phyloP scores from a whole-genome alignment of 495 filamentous ascomycete species.

The Ramalina peruviana region DNA sequence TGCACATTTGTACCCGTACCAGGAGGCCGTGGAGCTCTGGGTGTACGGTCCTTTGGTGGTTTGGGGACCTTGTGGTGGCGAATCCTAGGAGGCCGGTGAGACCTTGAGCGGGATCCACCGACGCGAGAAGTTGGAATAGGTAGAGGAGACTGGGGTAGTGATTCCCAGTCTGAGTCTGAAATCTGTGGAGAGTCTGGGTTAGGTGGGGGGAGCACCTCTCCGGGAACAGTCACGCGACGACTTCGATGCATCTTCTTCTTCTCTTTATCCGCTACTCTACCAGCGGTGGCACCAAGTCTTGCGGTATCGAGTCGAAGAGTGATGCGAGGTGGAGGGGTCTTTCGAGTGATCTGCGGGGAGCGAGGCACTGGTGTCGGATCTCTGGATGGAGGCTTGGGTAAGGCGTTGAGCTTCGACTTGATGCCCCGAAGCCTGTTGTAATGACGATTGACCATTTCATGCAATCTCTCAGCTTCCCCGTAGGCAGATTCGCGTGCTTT shows the following conservation, averaged over 20 bases:
- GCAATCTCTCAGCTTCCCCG: conserved; percentile 70
- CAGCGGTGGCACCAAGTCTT: conserved; percentile 19
- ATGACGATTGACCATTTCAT: conserved; percentile 67
- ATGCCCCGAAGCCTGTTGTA: conserved; percentile 64
- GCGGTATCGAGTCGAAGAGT: conserved; percentile 48
- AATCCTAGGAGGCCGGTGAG: conserved; percentile 16
- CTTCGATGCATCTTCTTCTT: conserved; percentile 29
- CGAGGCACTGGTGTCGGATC: conserved; percentile 46
- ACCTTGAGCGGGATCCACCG: conserved; percentile 15
- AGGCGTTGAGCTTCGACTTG: conserved; percentile 62
- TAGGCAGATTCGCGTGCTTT: conserved; percentile 62
- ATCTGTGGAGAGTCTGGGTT: conserved; percentile 27
- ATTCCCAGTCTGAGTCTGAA: conserved; percentile 25
- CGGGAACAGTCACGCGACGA: conserved; percentile 27
- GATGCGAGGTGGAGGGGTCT: conserved; percentile 39
- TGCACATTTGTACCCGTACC: conserved; percentile 40
- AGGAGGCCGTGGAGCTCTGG: conserved; percentile 31
- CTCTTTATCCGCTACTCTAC: conserved; percentile 15
- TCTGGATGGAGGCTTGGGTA: conserved; percentile 56
- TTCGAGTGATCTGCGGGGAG: conserved; percentile 40
- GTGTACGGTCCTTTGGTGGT: conserved; percentile 28
- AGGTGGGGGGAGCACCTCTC: conserved; percentile 32
- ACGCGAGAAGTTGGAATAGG: conserved; percentile 23
- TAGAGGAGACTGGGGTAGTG: conserved; percentile 19
- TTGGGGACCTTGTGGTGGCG: conserved; percentile 17